Base-by-base conservation (phyloP, 805 yeast genomes). In the Kazachstania taianensis region DNA sequence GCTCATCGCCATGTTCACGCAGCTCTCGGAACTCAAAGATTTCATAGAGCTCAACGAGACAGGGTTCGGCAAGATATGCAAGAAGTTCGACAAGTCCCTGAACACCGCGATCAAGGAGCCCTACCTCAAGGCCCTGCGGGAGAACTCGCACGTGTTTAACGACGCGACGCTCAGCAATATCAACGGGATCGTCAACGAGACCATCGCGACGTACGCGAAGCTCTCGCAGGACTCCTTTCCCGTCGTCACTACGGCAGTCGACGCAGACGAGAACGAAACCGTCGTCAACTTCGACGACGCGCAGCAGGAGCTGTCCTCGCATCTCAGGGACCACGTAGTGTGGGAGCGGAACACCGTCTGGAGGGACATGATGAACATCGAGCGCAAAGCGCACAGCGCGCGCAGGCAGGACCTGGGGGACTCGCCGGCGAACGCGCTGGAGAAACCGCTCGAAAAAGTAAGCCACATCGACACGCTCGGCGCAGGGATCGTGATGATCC, bases 281-380 rank as follows among this genome's bases (percentile, higher is more conserved):
- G 7, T 34, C 12, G 19, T 25, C 3, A 41, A 38, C 16, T 38
- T 28, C 24, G 35, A 39, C 19, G 40, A 33, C 30, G 81, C 87
- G 1, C 63, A 62, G 36, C 49, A 53, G 28, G 74, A 68, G 57
- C 58, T 76, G 29, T 61, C 69, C 36, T 51, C 72, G 40, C 70
- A 74, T 62, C 61, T 89, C 44, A 69, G 96, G 44, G 98, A 89
- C 50, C 94, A 89, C 57, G 82, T 89, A 24, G 95, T 87, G 14
- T 89, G 96, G 94, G 97, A 89, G 61, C 72, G 98, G 57, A 86
- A 86, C 56, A 89, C 96, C 0, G 96, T 89, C 20, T 89, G 98
- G 98, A 78, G 92, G 54, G 96, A 89, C 58, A 78, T 89, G 80
- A 80, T 89, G 54, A 89, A 92, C 16, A 61, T 87, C 48, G 96